phyloP scores from a whole-genome alignment of 176 grass and related monocot species.

The Lolium perenne region DNA sequence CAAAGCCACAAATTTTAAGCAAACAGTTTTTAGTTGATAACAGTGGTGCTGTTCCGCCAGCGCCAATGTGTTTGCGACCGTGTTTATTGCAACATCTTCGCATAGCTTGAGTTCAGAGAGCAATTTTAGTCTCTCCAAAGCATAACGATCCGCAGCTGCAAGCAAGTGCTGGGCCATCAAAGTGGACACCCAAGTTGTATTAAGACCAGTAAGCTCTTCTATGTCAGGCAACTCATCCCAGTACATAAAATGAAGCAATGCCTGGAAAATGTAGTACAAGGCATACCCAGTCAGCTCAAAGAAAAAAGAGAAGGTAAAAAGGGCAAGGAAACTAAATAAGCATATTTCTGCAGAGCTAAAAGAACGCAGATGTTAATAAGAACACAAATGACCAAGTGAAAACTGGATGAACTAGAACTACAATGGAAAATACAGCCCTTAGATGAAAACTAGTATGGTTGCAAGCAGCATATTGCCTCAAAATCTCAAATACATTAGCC shows the following conservation, averaged over 20 bases:
- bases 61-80: slow-evolving; percentile 93
- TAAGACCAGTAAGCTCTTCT: slow-evolving; percentile 84
- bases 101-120: slow-evolving; percentile 80
- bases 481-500: neutral
- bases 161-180: slow-evolving; percentile 98
- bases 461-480: neutral
- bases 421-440: neutral
- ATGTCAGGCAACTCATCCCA: slow-evolving; percentile 90
- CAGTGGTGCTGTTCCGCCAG: slow-evolving; percentile 97
- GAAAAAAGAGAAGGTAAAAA: neutral
- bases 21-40: slow-evolving; percentile 93
- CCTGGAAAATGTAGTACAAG: slow-evolving; percentile 53
- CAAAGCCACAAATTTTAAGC: slow-evolving; percentile 90
- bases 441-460: neutral
- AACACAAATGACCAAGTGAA: neutral
- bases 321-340: neutral
- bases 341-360: neutral
- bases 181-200: slow-evolving; percentile 81
- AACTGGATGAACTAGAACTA: neutral
- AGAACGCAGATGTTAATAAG: neutral
- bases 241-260: slow-evolving; percentile 97
- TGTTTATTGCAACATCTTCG: slow-evolving; percentile 93
- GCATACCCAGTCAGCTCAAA: slow-evolving; percentile 10
- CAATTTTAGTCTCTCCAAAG: slow-evolving; percentile 93
- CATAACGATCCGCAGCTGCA: slow-evolving; percentile 92